Conservation (phyloP, 805 yeast species). For the Candida insectorum region DNA sequence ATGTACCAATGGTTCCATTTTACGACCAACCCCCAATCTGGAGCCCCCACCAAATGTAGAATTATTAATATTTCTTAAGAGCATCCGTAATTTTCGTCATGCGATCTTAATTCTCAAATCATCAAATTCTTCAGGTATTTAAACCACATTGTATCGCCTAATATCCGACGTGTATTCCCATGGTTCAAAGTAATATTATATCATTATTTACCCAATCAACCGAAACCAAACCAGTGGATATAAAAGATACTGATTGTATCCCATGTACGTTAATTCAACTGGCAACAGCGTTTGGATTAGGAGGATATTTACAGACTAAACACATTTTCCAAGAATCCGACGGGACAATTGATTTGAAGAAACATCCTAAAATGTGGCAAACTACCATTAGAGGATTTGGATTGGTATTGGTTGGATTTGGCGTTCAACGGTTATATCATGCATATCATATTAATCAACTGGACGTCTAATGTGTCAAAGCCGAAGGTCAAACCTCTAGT, state of each 20-base stretch:
- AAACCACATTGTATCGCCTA: no score
- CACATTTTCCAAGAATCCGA: conserved; percentile 27
- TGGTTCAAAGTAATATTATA: conserved; percentile 14
- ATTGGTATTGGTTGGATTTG: conserved; percentile 31
- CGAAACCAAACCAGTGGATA: conserved; percentile 11
- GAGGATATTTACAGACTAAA: conserved; percentile 26
- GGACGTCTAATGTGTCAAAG: no score
- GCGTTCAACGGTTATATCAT: conserved; percentile 23
- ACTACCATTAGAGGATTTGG: conserved; percentile 31
- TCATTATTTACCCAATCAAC: conserved; percentile 5
- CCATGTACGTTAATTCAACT: conserved; percentile 40
- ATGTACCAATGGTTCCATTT: no score
- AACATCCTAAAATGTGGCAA: conserved; percentile 42
- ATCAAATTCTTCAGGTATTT: no score
- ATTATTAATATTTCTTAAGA: no score
- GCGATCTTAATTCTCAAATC: no score
- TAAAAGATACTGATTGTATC: conserved; percentile 22
- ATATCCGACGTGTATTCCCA: no score
- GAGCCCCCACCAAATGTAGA: no score
- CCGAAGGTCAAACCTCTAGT: no score
- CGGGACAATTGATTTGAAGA: conserved; percentile 28
- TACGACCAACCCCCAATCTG: no score
- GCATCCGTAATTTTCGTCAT: no score
- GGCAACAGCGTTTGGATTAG: conserved; percentile 29
- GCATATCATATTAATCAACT: conserved; percentile 1